Percentiles rank a stretch among this genome's conserved stretches.
phyloP scores from a whole-genome alignment of 257 asterid genomes.

The Solanum lignicaule region DNA sequence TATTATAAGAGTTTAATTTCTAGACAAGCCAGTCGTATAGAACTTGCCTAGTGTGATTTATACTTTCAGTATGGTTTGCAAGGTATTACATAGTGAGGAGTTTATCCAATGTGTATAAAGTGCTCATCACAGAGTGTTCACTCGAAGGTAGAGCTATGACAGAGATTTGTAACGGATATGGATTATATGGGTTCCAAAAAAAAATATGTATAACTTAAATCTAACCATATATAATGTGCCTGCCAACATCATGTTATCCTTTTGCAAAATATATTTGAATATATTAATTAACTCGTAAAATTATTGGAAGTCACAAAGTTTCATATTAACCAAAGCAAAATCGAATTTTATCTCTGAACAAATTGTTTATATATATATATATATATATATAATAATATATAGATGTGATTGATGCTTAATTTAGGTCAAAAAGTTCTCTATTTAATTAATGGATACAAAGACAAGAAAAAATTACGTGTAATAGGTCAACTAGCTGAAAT shows the following conservation, averaged over 20 bases:
- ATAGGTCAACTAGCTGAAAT: background rate
- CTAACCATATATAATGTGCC: background rate
- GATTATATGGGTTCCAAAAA: no score
- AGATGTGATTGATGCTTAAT: background rate
- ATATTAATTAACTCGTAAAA: background rate
- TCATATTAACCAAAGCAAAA: background rate
- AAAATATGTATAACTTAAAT: no score
- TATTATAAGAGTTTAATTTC: background rate
- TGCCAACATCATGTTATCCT: background rate
- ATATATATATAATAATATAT: background rate
- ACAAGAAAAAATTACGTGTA: background rate
- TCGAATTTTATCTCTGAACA: background rate
- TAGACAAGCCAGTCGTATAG: accelerated
- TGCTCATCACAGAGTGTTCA: no score
- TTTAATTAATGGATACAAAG: background rate
- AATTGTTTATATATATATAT: background rate
- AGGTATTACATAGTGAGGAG: background rate
- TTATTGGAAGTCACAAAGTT: background rate
- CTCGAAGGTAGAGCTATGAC: accelerated
- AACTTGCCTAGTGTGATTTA: accelerated
- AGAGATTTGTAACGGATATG: no score
- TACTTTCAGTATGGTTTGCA: no score
- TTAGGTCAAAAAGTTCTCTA: background rate
- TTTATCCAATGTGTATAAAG: no score
- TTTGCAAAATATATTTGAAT: background rate